Evolutionary conservation across 2,329 filamentous ascomycete species (phyloP).

Genomic region (Arthrobotrys sinensis): DNA sequence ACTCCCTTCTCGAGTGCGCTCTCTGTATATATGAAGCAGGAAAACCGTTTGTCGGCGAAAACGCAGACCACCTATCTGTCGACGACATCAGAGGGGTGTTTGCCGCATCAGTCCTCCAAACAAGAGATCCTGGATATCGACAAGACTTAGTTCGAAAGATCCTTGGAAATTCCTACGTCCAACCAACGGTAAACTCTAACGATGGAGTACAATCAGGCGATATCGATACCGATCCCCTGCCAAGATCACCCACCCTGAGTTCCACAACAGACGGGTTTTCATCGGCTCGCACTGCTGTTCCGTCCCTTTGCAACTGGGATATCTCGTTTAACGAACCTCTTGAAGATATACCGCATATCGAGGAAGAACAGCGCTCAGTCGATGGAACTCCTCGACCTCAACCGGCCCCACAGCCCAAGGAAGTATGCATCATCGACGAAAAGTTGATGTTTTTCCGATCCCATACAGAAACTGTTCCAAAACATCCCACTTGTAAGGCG

Average conservation of each 20-base stretch:
- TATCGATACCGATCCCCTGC: neutral
- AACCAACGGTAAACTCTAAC: neutral
- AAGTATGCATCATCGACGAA: neutral
- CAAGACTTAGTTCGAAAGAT: neutral
- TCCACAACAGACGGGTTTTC: neutral
- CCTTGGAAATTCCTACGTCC: neutral
- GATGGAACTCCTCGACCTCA: neutral
- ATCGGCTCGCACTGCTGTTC: neutral
- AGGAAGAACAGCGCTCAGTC: neutral
- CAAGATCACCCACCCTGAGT: neutral
- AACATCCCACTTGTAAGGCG: neutral
- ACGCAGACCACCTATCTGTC: neutral
- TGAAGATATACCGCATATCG: neutral
- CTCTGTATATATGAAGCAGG: neutral
- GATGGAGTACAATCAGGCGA: neutral
- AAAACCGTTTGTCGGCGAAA: neutral
- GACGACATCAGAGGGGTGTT: constrained; percentile 12
- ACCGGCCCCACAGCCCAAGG: neutral
- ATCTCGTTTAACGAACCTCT: neutral
- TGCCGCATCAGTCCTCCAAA: neutral
- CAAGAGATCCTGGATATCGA: neutral
- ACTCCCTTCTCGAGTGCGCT: constrained; percentile 3
- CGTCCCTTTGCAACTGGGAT: neutral
- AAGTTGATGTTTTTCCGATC: neutral
- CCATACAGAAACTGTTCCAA: neutral